Conservation (phyloP, 176 grass and related monocot genomes). For the Miscanthus lutarioriparius region DNA sequence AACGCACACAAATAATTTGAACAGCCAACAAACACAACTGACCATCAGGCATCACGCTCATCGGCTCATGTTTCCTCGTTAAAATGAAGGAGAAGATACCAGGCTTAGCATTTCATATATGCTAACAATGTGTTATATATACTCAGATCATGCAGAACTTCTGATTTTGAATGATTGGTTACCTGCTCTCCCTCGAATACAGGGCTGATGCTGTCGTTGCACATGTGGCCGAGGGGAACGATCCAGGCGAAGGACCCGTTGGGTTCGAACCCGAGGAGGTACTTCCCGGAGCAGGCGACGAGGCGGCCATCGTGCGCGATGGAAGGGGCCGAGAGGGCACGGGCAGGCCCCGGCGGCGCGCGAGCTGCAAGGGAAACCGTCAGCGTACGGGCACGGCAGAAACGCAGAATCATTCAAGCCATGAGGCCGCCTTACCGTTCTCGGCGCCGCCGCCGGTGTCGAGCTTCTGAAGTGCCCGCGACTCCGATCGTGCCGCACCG, state of each 20-base stretch:
- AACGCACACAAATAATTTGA: not conserved
- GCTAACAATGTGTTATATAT: not conserved
- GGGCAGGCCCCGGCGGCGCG: not conserved
- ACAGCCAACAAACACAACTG: not conserved
- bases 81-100: not conserved
- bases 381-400: not conserved
- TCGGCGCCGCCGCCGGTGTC: not conserved
- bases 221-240: conserved; percentile 45
- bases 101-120: not conserved
- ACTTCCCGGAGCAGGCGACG: conserved; percentile 61
- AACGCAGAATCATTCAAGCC: not conserved
- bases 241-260: conserved; percentile 65
- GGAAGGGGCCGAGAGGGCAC: conserved; percentile 48
- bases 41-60: not conserved
- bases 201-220: conserved; percentile 42
- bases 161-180: not conserved
- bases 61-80: not conserved
- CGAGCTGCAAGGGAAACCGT: conserved; percentile 35
- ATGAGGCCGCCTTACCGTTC: not conserved
- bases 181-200: conserved; percentile 60
- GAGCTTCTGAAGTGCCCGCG: conserved; percentile 9
- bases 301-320: conserved; percentile 50
- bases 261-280: conserved; percentile 57
- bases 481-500: not conserved
- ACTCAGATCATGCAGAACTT: not conserved